Percentiles rank a stretch among this genome's conserved stretches.
phyloP scores from a whole-genome alignment of 2,329 filamentous ascomycete species.

The Aspergillus tamarii region DNA sequence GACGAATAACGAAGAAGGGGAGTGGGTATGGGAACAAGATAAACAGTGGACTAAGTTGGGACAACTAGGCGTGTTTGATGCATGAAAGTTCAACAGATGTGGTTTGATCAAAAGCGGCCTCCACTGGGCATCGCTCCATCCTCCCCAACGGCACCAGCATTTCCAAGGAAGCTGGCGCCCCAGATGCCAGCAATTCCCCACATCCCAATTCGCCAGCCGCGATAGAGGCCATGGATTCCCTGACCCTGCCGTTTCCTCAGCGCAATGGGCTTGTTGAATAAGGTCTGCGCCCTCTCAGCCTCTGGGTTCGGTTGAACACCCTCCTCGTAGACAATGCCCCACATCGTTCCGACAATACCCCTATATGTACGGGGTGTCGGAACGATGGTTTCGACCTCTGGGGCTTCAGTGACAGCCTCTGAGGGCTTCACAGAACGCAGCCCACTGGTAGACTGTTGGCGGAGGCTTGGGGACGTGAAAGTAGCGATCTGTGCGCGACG shows the following conservation, averaged over 20 bases:
- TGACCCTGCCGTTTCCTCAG: constrained; percentile 54
- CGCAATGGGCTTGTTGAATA: constrained; percentile 42
- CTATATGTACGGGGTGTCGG: constrained; percentile 74
- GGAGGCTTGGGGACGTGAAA: constrained; percentile 59
- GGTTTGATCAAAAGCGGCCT: constrained; percentile 33
- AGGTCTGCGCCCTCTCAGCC: constrained; percentile 41
- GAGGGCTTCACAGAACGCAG: constrained; percentile 18
- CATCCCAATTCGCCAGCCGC: constrained; percentile 61
- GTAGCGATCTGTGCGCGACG: constrained; percentile 83
- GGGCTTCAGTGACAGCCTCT: constrained; percentile 16
- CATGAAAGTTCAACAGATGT: not conserved
- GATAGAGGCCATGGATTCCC: constrained; percentile 59
- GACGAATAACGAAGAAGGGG: not conserved
- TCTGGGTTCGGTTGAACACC: constrained; percentile 58
- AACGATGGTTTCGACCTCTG: constrained; percentile 71
- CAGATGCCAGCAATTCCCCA: constrained; percentile 60
- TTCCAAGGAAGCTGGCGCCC: constrained; percentile 52
- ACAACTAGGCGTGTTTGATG: not conserved
- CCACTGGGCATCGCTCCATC: constrained; percentile 39
- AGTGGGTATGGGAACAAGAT: constrained; percentile 5
- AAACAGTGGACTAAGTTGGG: not conserved
- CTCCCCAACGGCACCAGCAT: constrained; percentile 38
- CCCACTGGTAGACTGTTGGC: constrained; percentile 34
- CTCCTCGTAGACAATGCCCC: constrained; percentile 81
- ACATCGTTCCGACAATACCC: constrained; percentile 91